A percentile compares a stretch with the other conserved stretches of the same genome.
Conservation (phyloP, 257 asterid genomes). For the Solanum virginianum region DNA sequence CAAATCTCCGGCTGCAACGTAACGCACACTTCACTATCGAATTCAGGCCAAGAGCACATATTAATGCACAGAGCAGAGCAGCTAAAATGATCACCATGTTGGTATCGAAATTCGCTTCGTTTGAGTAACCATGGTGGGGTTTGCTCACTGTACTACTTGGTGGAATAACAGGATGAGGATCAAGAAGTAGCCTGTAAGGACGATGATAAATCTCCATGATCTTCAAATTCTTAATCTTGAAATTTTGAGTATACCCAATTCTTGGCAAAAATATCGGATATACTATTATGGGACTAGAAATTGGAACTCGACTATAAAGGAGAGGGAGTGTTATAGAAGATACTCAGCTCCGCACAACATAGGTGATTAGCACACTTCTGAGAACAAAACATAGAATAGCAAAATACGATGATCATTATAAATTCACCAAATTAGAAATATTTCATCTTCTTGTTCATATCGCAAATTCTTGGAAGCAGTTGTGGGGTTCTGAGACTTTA, state of each 20-base stretch:
- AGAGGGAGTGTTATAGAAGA: conserved; percentile 15
- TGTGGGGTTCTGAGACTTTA: background rate
- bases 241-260: background rate
- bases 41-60: conserved; percentile 64
- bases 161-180: conserved; percentile 1
- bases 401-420: background rate
- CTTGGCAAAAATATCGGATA: background rate
- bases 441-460: too few relatives aligned
- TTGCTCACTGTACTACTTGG: conserved; percentile 10
- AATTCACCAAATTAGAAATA: background rate
- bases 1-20: conserved; percentile 34
- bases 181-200: conserved; percentile 33
- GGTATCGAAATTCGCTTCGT: conserved; percentile 39
- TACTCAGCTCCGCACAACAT: background rate
- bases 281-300: background rate
- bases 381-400: background rate
- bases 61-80: conserved; percentile 53
- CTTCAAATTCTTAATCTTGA: background rate
- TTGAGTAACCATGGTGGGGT: conserved; percentile 5
- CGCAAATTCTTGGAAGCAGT: background rate
- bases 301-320: conserved; percentile 20
- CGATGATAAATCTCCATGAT: conserved; percentile 28
- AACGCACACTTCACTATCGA: conserved; percentile 43
- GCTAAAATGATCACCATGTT: conserved; percentile 70
- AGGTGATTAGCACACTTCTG: background rate